phyloP scores from a whole-genome alignment of 805 yeast species.

The Aciculoconidium aculeatum region DNA sequence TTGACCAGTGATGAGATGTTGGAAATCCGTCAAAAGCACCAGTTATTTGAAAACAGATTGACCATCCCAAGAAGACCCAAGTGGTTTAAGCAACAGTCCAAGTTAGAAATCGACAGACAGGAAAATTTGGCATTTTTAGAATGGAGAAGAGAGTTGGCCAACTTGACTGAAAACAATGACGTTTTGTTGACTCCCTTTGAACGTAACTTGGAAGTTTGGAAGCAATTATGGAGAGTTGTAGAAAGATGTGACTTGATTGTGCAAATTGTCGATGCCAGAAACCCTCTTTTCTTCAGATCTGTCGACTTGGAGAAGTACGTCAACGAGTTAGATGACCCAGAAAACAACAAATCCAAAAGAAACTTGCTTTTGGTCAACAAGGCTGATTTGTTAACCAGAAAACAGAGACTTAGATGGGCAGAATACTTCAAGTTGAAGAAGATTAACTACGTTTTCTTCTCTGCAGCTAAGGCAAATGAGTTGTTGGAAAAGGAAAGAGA shows the following conservation, averaged over 20 bases:
- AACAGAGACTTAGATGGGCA: constrained; percentile 86
- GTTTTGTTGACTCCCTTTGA: constrained; percentile 92
- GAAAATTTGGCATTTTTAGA: constrained; percentile 88
- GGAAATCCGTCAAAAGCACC: constrained; percentile 54
- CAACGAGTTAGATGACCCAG: constrained; percentile 57
- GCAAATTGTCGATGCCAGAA: constrained; percentile 96
- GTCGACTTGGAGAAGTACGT: constrained; percentile 83
- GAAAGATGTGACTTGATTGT: constrained; percentile 92
- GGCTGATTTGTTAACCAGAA: constrained; percentile 76
- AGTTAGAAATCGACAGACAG: constrained; percentile 70
- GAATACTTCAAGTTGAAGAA: constrained; percentile 60
- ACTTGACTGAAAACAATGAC: constrained; percentile 77
- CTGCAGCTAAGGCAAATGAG: constrained; percentile 82
- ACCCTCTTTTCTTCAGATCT: constrained; percentile 85
- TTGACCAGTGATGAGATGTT: constrained; percentile 63
- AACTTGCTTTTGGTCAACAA: constrained; percentile 86
- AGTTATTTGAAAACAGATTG: constrained; percentile 60
- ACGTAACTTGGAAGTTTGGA: constrained; percentile 96
- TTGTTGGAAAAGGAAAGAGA: constrained; percentile 58
- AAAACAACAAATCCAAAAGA: constrained; percentile 45
- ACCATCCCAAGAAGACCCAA: constrained; percentile 90
- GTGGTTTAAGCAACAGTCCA: constrained; percentile 73
- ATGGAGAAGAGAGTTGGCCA: constrained; percentile 91
- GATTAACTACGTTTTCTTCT: constrained; percentile 87
- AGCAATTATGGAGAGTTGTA: constrained; percentile 95